Evolutionary conservation across 768 basidiomycete genomes (phyloP).

Genomic region (Suillus plorans): DNA sequence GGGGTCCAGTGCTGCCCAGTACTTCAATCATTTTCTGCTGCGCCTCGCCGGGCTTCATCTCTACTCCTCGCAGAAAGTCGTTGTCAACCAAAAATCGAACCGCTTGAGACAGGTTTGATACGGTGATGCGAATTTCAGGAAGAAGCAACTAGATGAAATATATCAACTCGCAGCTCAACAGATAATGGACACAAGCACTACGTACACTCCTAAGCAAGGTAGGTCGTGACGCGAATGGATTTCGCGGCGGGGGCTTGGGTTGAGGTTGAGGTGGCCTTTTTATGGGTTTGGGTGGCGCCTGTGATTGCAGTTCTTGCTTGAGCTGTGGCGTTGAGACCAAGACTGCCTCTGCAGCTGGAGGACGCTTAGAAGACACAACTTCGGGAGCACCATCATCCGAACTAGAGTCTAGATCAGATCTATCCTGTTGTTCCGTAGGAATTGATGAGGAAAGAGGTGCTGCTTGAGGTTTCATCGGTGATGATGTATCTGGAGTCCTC

Average conservation of each 20-base stretch:
- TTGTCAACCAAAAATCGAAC: slow-evolving; percentile 90
- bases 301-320: slow-evolving; percentile 9
- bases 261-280: slow-evolving; percentile 32
- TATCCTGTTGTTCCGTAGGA: not conserved
- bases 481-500: not conserved
- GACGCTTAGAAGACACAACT: slow-evolving; percentile 52
- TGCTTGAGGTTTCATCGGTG: not conserved
- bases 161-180: not conserved
- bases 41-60: slow-evolving; percentile 77
- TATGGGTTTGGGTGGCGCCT: slow-evolving; percentile 9
- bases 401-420: slow-evolving; percentile 30
- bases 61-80: slow-evolving; percentile 79
- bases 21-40: slow-evolving; percentile 64
- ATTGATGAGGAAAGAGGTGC: not conserved
- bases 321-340: not conserved
- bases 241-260: slow-evolving; percentile 52
- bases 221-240: slow-evolving; percentile 67
- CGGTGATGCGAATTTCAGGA: slow-evolving; percentile 83
- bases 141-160: slow-evolving; percentile 60
- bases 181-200: not conserved
- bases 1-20: slow-evolving; percentile 30
- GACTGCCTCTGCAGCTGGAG: slow-evolving; percentile 13
- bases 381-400: slow-evolving; percentile 54
- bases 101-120: slow-evolving; percentile 91
- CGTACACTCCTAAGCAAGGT: slow-evolving; percentile 80